Evolutionary conservation across 2,329 filamentous ascomycete species (phyloP), one percentile per base, ranked within the genome.

Genomic region (Calonectria multiphialidica): DNA sequence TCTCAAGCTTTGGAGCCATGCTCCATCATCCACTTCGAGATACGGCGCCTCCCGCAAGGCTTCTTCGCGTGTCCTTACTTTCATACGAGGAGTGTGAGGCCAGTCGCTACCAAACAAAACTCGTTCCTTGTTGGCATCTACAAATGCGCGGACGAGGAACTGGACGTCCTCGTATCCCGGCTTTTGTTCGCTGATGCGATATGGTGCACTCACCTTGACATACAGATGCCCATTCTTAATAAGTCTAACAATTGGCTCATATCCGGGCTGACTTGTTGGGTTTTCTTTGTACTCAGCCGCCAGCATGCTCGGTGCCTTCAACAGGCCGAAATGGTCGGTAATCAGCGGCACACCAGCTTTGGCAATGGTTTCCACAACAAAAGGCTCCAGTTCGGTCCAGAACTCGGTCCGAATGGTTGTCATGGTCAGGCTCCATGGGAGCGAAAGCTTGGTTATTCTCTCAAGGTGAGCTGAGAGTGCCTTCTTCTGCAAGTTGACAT

Each of bases 31-130:
- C 2, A 80, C 74, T 5, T 74, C 73, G 2, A 80, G 40, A 18
- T 74, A 75, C 0, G 78, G 76, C 8, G 81, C 81, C 66, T 83
- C 82, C 5, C 70, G 74, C 67, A 84, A 66, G 1, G 82, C 83
- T 37, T 82, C 82, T 57, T 83, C 80, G 6, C 71, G 76, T 6
- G 70, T 80, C 0, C 83, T 80, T 1, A 83, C 79, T 63, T 81
- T 84, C 83, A 84, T 84, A 18, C 80, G 76, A 0, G 83, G 82
- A 1, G 82, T 84, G 70, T 84, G 83, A 2, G 83, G 82, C 82
- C 82, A 85, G 53, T 85, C 83, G 72, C 83, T 85, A 8, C 83
- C 83, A 82, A 82, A 85, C 1, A 84, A 40, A 12, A 84, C 68
- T 5, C 75, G 78, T 23, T 74, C 65, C 12, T 81, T 80, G 57